Evolutionary conservation across 192 early-diverging fungal genomes (phyloP), one percentile per base, ranked within the genome.

Genomic region (Mycoemilia scoparia): DNA sequence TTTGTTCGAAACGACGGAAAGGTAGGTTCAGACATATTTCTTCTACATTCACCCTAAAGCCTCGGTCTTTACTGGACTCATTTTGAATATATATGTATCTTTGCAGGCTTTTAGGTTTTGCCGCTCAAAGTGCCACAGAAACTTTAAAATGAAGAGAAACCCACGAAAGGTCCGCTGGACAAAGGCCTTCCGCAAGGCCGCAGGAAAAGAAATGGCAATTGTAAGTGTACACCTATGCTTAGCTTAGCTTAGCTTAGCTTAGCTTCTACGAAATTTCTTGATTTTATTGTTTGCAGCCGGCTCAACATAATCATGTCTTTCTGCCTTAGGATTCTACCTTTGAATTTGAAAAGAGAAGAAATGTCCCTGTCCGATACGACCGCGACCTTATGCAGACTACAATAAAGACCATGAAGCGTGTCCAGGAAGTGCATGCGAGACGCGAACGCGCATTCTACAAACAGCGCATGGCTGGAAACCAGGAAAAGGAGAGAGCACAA

Each of bases 81-180:
- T 38, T 63, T 13, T 11, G 22, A 10, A 22, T 37, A 26, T 29
- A 29, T 21, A 36, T 37, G 8, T 38, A 3, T 38, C 13, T 20
- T 27, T 4, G n/a, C 67, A 87, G 83, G 70, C 73, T 19, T 91
- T 90, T 63, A 72, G 86, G 27, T 92, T 86, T 57, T 98, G 95
- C 53, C 74, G 89, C 49, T 95, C 91, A 45, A 96, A 98, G 71
- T 98, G 95, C 67, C 89, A 96, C 79, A 87, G 83, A 55, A 95
- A 91, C 69, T 98, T 98, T 69, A 98, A 98, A 60, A 90, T 96
- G 83, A 96, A 95, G 76, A 78, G 95, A 27, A 96, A 96, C 70
- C 95, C 95, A 22, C 74, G 95, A 48, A 98, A 98, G 76, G 89
- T 98, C 38, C 71, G 79, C 45, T 98, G 95, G 95, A 98, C 95